Conservation (phyloP, 306 rosid species). For the Trifolium fragiferum region DNA sequence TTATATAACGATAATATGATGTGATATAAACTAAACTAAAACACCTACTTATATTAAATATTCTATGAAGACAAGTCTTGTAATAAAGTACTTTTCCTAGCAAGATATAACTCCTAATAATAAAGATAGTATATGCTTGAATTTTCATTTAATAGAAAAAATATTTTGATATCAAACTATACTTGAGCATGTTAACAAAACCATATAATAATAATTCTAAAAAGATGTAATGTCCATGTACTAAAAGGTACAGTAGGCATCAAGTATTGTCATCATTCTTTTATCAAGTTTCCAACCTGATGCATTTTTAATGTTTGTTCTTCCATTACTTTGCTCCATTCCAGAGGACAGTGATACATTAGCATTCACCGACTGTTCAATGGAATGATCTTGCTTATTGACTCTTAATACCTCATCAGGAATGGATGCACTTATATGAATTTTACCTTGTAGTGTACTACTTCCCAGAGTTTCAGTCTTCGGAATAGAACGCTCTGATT, state of each 20-base stretch:
- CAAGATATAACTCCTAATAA: conserved; percentile 2
- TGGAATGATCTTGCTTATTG: conserved; percentile 68
- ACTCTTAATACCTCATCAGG: conserved; percentile 74
- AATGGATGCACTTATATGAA: conserved; percentile 55
- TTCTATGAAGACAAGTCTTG: conserved; percentile 18
- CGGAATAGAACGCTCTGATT: conserved; percentile 50
- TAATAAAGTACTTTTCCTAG: conserved; percentile 1
- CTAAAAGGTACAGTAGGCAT: conserved; percentile 16
- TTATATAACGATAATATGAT: conserved; percentile 3
- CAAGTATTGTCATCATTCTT: conserved; percentile 34
- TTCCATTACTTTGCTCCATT: conserved; percentile 76
- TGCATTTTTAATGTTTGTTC: conserved; percentile 57
- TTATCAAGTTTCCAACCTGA: conserved; percentile 65
- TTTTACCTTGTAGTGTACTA: conserved; percentile 62
- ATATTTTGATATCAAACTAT: conserved; percentile 1
- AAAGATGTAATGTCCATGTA: background rate
- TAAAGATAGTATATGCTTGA: conserved; percentile 17
- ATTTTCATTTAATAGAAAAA: conserved; percentile 5
- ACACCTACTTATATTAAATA: background rate
- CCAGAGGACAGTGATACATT: conserved; percentile 59
- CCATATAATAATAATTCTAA: conserved; percentile 11
- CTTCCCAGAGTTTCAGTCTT: conserved; percentile 63
- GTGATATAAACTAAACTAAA: conserved; percentile 13
- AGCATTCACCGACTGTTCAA: conserved; percentile 59
- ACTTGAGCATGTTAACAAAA: conserved; percentile 11